Evolutionary conservation across 192 early-diverging fungal genomes (phyloP), one percentile per base, ranked within the genome.

Genomic region (Mortierella claussenii): DNA sequence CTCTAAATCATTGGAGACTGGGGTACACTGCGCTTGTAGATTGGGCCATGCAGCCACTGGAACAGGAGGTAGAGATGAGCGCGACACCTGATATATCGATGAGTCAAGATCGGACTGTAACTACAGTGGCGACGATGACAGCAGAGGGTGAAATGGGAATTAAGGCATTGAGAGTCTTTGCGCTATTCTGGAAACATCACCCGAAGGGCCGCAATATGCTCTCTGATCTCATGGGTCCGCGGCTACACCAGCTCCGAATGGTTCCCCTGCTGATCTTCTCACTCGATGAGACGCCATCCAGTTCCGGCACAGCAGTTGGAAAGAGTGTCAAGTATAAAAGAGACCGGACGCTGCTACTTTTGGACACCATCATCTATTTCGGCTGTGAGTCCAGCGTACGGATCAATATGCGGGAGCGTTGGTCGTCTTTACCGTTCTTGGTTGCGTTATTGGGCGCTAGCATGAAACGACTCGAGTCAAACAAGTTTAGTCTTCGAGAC

Each of bases 341-440:
- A 28, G 56, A 60, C 18, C 57, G 63, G 20, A 49, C 53, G 23
- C 7, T 63, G 26, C 28, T 63, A 9, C 30, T 76, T 2, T 9
- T 67, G 11, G 64, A 67, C 23, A 40, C 61, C 10, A 61, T 61
- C 13, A 49, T 62, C 1, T 62, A 47, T 15, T 50, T 76, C 15
- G 64, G 73, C 28, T 8, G 17, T 12, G 73, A 76, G 59, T 66
- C 73, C 0, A 67, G 65, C 36, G 65, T 76, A 13, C 47, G 73
- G 5, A 67, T 76, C 51, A 65, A 76, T 26, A 76, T 76, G 73
- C 57, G 73, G 5, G 73, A 67, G 52, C 34, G 23, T 0, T 76
- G 73, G 73, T 44, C 45, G 1, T 46, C 64, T 0, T 24, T 76
- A 31, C 24, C 34, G 2, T 76, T 76, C 23, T 2, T 76, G 15